phyloP scores from a whole-genome alignment of 1,284 basidiomycete genomes.

The Papiliotrema laurentii region DNA sequence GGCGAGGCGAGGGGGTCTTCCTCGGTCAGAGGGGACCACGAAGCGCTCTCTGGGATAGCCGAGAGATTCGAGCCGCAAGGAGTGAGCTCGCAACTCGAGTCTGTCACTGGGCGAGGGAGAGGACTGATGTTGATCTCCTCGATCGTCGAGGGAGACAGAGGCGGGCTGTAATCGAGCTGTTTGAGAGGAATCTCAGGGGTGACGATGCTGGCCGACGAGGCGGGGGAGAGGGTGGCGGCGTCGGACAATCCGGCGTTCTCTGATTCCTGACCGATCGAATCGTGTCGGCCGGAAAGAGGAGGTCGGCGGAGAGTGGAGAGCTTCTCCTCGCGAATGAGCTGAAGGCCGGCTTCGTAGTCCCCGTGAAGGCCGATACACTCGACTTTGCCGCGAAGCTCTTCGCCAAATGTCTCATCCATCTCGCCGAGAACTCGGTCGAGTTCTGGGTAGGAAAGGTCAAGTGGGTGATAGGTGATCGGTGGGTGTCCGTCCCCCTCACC shows the following conservation, averaged over 20 bases:
- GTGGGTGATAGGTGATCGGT: slow-evolving; percentile 81
- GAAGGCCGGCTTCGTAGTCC: slow-evolving; percentile 75
- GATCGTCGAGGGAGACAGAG: not conserved
- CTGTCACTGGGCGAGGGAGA: not conserved
- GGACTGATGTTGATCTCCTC: not conserved
- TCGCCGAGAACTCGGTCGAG: slow-evolving; percentile 73
- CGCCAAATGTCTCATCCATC: slow-evolving; percentile 63
- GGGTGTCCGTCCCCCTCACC: slow-evolving; percentile 42
- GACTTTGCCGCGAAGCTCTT: slow-evolving; percentile 64
- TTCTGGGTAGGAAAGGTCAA: slow-evolving; percentile 85
- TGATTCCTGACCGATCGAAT: not conserved
- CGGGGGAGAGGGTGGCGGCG: not conserved
- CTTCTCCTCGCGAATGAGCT: slow-evolving; percentile 51
- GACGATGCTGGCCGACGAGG: not conserved
- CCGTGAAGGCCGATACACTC: slow-evolving; percentile 78
- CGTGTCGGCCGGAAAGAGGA: not conserved
- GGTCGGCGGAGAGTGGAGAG: slow-evolving; percentile 27
- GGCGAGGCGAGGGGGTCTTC: not conserved
- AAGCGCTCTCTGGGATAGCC: not conserved
- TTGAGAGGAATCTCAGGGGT: not conserved
- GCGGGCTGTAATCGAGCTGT: not conserved
- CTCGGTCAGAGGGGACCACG: slow-evolving; percentile 4
- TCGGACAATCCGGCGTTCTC: not conserved
- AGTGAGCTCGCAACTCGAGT: not conserved
- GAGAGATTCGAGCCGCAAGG: not conserved